Percentiles rank a stretch among this genome's conserved stretches.
Evolutionary conservation across 345 rosid species (phyloP).

Genomic region (Toxicodendron radicans): DNA sequence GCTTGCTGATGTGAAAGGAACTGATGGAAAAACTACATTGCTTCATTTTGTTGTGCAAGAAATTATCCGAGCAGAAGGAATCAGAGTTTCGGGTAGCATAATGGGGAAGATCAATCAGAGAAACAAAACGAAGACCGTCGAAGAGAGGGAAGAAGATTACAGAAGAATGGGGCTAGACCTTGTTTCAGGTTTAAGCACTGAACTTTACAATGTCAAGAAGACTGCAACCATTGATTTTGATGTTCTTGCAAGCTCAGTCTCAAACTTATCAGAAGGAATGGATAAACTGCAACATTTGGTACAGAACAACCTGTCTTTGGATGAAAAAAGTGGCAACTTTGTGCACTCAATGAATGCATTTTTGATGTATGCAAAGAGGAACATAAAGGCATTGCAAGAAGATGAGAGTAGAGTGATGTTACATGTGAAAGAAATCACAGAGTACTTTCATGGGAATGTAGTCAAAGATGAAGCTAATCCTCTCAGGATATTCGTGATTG

Average conservation of each 20-base stretch:
- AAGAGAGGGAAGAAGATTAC: constrained; percentile 87
- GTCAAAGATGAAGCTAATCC: constrained; percentile 89
- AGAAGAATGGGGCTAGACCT: constrained; percentile 91
- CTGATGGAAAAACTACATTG: constrained; percentile 82
- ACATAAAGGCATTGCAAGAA: constrained; percentile 59
- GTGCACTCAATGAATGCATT: constrained; percentile 62
- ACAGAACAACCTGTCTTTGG: constrained; percentile 34
- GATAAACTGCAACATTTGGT: constrained; percentile 50
- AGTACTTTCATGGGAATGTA: constrained; percentile 91
- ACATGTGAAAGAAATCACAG: constrained; percentile 74
- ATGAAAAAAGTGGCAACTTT: constrained; percentile 52
- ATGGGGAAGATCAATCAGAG: constrained; percentile 81
- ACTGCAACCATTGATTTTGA: constrained; percentile 88
- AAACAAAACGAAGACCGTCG: constrained; percentile 52
- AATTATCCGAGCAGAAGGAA: constrained; percentile 84
- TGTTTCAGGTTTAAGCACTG: constrained; percentile 75
- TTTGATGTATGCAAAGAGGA: constrained; percentile 54
- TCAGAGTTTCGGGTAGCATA: constrained; percentile 79
- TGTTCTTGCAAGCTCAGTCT: constrained; percentile 82
- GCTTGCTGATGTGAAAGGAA: constrained; percentile 91
- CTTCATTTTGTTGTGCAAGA: constrained; percentile 97
- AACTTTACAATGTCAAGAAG: constrained; percentile 87
- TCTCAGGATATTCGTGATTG: constrained; percentile 88
- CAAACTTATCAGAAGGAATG: constrained; percentile 68
- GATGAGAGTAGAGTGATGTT: constrained; percentile 71